Conservation (phyloP, 2,329 filamentous ascomycete species). For the Penicillium fuscoglaucum region DNA sequence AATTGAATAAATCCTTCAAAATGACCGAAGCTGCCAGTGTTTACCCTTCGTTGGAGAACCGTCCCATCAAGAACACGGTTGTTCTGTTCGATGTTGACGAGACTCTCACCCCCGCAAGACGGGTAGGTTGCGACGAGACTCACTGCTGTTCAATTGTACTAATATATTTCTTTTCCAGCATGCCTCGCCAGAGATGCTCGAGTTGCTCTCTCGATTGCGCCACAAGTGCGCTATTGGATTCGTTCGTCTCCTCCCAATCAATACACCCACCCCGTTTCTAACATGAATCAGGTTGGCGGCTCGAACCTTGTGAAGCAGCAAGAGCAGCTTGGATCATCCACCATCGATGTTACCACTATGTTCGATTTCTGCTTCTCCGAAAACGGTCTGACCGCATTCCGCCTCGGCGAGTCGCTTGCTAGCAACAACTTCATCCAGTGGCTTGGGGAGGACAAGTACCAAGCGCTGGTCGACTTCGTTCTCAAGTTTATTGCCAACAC, state of each 20-base stretch:
- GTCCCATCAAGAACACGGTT: constrained; percentile 89
- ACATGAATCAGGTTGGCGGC: constrained; percentile 65
- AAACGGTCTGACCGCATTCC: constrained; percentile 91
- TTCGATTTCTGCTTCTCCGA: constrained; percentile 99
- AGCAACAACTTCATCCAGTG: constrained; percentile 86
- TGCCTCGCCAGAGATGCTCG: constrained; percentile 78
- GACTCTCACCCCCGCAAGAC: constrained; percentile 80
- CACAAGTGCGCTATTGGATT: constrained; percentile 50
- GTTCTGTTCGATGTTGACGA: constrained; percentile 95
- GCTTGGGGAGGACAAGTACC: constrained; percentile 79
- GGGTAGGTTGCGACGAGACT: constrained; percentile 53
- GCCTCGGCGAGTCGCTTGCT: constrained; percentile 72
- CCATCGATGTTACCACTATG: constrained; percentile 71
- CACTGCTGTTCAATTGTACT: constrained; percentile 5
- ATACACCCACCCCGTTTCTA: constrained; percentile 12
- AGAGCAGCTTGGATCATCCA: constrained; percentile 78
- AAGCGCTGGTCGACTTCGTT: constrained; percentile 59
- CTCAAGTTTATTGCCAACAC: constrained; percentile 62
- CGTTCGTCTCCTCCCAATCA: constrained; percentile 21
- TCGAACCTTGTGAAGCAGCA: constrained; percentile 92
- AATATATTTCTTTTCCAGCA: constrained; percentile 46
- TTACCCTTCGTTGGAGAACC: constrained; percentile 75
- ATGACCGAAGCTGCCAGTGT: constrained; percentile 35
- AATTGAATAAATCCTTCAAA: constrained; percentile 4
- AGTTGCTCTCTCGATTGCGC: constrained; percentile 74